Percentiles rank a stretch among this genome's conserved stretches.
These are phyloP conservation scores for Aspergillus nidulans DNA, from an alignment of 495 filamentous ascomycete species.

Conservation along the genomic window DNA sequence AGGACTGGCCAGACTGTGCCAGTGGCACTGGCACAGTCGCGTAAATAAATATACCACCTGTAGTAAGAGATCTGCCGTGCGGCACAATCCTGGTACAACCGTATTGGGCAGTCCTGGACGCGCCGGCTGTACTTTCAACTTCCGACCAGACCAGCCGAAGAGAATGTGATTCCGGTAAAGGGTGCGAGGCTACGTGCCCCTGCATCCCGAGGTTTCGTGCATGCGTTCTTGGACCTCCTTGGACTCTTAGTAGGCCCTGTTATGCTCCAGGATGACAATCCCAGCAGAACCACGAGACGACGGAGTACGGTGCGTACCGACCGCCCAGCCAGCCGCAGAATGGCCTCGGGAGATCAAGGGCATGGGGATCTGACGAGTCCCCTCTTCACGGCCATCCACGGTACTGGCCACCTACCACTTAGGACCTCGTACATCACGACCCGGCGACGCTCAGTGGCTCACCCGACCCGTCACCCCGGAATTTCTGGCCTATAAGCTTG, in stretches of 20 bases:
- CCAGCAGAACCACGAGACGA: not conserved
- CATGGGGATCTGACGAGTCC: too few relatives aligned
- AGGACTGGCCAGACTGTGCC: not conserved
- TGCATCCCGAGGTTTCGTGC: not conserved
- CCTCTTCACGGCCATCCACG: too few relatives aligned
- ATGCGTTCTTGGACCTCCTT: not conserved
- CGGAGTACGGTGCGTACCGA: not conserved
- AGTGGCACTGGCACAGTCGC: not conserved
- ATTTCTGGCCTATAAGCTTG: not conserved
- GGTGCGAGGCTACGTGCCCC: not conserved
- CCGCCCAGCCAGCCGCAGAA: not conserved
- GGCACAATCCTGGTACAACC: not conserved
- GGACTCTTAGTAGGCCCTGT: not conserved
- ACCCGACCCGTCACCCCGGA: not conserved
- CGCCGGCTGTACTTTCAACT: not conserved
- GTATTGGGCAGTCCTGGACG: not conserved
- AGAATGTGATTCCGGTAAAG: slow-evolving; percentile 4
- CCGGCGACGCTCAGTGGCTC: too few relatives aligned
- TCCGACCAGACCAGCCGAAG: not conserved
- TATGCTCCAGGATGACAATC: not conserved
- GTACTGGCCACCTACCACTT: too few relatives aligned
- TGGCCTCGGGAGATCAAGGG: not conserved
- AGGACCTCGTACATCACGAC: too few relatives aligned
- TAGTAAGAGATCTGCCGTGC: not conserved
- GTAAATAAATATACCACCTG: not conserved